A percentile compares a stretch with the other conserved stretches of the same genome.
Evolutionary conservation across 73 alveolate species (phyloP).

Genomic region (Paraurostyla sp.): DNA sequence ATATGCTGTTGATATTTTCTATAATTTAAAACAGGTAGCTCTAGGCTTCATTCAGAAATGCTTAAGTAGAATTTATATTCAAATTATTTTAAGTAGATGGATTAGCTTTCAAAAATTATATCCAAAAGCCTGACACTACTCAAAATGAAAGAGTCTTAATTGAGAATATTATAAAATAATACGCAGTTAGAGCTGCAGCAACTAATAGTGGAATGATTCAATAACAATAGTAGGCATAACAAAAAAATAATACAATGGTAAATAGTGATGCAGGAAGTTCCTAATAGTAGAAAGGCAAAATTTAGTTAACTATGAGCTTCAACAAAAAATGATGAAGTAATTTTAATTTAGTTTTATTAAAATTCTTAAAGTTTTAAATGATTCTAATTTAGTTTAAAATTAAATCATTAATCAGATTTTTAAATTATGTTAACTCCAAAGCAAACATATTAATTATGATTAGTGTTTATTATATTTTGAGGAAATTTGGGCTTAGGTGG

Average conservation of each 20-base stretch:
- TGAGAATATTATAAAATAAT: constrained; percentile 30
- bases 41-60: constrained; percentile 22
- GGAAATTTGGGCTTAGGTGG: constrained; percentile 8
- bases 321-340: constrained; percentile 21
- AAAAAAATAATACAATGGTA: background rate
- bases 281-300: background rate
- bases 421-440: constrained; percentile 36
- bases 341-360: no score
- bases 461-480: constrained; percentile 19
- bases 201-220: background rate
- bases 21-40: background rate
- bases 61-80: constrained; percentile 19
- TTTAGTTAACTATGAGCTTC: constrained; percentile 48
- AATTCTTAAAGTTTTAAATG: background rate
- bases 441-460: constrained; percentile 32
- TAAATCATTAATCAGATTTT: background rate
- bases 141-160: constrained; percentile 6
- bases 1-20: constrained; percentile 36
- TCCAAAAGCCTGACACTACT: background rate
- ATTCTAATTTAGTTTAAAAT: no score
- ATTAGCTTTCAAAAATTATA: background rate
- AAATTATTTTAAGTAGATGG: constrained; percentile 30
- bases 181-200: constrained; percentile 31
- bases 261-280: background rate
- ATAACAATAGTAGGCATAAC: background rate